Evolutionary conservation across 768 basidiomycete genomes (phyloP).

Genomic region (Myochromella boudieri): DNA sequence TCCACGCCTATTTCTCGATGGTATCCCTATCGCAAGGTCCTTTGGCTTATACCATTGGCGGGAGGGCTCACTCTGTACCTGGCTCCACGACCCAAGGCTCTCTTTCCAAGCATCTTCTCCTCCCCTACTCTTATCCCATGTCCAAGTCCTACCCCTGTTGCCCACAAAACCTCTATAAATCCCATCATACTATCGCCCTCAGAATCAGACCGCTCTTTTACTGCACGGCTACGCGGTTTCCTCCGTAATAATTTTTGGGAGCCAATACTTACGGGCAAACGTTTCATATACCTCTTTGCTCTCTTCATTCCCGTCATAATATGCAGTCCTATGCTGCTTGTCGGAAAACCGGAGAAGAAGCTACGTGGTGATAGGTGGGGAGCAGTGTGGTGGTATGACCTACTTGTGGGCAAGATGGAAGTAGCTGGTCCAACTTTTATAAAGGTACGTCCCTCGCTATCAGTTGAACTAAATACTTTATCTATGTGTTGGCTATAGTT

Average conservation of each 20-base stretch:
- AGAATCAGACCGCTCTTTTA: conserved; percentile 53
- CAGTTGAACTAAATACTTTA: background rate
- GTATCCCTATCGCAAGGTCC: conserved; percentile 25
- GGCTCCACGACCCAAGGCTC: conserved; percentile 39
- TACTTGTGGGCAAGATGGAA: conserved; percentile 88
- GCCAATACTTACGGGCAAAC: conserved; percentile 76
- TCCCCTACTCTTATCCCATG: conserved; percentile 46
- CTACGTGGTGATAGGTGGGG: conserved; percentile 84
- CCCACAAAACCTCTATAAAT: conserved; percentile 13
- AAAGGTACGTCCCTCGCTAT: conserved; percentile 59
- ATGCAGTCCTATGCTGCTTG: conserved; percentile 78
- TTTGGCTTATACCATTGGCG: conserved; percentile 59
- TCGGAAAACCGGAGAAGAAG: conserved; percentile 53
- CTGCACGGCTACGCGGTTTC: conserved; percentile 41
- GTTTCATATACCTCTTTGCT: conserved; percentile 80
- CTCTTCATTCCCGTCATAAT: conserved; percentile 89
- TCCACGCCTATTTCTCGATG: conserved; percentile 24
- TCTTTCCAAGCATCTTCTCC: conserved; percentile 48
- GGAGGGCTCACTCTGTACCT: conserved; percentile 56
- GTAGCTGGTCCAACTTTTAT: conserved; percentile 95
- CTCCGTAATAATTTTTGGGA: conserved; percentile 72
- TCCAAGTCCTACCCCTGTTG: conserved; percentile 22
- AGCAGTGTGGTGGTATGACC: conserved; percentile 96
- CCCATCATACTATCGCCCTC: conserved; percentile 65
- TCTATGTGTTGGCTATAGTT: conserved; percentile 49